These are phyloP conservation scores for Pichia inconspicua DNA, from an alignment of 1,139 yeast species.

Conservation along the genomic window DNA sequence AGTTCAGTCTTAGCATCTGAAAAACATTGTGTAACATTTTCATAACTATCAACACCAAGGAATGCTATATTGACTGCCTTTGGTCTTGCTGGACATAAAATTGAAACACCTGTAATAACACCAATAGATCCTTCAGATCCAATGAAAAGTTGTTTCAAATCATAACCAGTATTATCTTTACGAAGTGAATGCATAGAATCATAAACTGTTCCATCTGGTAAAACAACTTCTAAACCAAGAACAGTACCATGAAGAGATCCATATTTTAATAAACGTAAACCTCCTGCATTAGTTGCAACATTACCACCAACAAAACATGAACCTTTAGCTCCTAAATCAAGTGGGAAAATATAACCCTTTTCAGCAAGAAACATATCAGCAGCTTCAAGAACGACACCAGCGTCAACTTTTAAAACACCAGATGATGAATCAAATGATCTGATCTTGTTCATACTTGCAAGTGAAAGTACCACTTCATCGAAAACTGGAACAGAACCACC, in stretches of 20 bases:
- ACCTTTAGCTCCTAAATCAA: constrained; percentile 95
- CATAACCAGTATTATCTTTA: constrained; percentile 93
- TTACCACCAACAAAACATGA: constrained; percentile 95
- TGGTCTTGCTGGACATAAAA: constrained; percentile 90
- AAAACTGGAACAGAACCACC: constrained; percentile 93
- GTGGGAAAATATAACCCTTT: constrained; percentile 81
- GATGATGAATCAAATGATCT: constrained; percentile 75
- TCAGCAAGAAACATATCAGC: constrained; percentile 79
- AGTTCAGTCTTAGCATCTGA: constrained; percentile 71
- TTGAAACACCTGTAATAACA: constrained; percentile 80
- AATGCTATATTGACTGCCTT: constrained; percentile 82
- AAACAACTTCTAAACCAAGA: constrained; percentile 82
- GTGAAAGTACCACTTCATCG: constrained; percentile 76
- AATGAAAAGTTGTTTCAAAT: constrained; percentile 82
- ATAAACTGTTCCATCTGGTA: constrained; percentile 81
- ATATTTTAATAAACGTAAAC: constrained; percentile 76
- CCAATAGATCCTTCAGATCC: constrained; percentile 94
- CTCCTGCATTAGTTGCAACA: constrained; percentile 96
- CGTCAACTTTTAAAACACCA: constrained; percentile 83
- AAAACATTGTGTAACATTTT: constrained; percentile 75
- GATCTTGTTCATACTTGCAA: constrained; percentile 66
- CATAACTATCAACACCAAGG: constrained; percentile 74
- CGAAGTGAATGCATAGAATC: constrained; percentile 76
- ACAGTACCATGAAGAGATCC: constrained; percentile 93
- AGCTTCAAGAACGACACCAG: constrained; percentile 81